Percentiles rank a stretch among this genome's conserved stretches.
Conservation (phyloP, 2,329 filamentous ascomycete species). For the Fusarium illudens region DNA sequence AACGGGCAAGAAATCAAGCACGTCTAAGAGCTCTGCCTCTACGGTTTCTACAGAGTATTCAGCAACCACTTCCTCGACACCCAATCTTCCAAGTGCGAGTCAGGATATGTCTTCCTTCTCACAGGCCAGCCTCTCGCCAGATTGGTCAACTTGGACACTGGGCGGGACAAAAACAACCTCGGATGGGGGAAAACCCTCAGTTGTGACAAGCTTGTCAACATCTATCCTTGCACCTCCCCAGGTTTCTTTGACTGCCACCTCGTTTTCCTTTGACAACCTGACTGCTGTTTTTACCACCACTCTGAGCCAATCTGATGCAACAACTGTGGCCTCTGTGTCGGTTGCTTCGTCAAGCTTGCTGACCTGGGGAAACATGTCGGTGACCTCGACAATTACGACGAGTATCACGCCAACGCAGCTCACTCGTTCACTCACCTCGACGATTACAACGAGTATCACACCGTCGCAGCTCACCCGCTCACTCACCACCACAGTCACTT, state of each 20-base stretch:
- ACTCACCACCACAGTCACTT: constrained; percentile 8
- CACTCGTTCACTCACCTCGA: constrained; percentile 8
- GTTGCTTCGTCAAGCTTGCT: background rate
- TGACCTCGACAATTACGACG: constrained; percentile 26
- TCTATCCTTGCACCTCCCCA: constrained; percentile 4
- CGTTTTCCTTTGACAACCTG: constrained; percentile 14
- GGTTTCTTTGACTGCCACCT: constrained; percentile 15
- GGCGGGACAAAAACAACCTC: constrained; percentile 1
- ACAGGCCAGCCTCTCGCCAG: constrained; percentile 5
- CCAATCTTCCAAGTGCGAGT: constrained; percentile 7
- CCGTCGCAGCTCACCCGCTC: constrained; percentile 8
- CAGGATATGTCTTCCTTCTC: background rate
- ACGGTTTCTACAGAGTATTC: constrained; percentile 2
- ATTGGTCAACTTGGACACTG: constrained; percentile 33
- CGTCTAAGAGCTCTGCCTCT: constrained; percentile 6
- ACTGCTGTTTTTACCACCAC: background rate
- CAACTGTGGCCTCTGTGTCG: background rate
- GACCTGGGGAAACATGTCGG: constrained; percentile 1
- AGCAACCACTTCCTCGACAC: constrained; percentile 4
- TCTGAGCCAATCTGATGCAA: background rate
- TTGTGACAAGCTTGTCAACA: background rate
- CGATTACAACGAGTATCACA: constrained; percentile 9
- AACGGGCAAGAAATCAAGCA: constrained; percentile 6
- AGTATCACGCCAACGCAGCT: constrained; percentile 6
- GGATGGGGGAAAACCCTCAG: too few relatives aligned